phyloP scores from a whole-genome alignment of 805 yeast species.

The Wickerhamiella australiensis region DNA sequence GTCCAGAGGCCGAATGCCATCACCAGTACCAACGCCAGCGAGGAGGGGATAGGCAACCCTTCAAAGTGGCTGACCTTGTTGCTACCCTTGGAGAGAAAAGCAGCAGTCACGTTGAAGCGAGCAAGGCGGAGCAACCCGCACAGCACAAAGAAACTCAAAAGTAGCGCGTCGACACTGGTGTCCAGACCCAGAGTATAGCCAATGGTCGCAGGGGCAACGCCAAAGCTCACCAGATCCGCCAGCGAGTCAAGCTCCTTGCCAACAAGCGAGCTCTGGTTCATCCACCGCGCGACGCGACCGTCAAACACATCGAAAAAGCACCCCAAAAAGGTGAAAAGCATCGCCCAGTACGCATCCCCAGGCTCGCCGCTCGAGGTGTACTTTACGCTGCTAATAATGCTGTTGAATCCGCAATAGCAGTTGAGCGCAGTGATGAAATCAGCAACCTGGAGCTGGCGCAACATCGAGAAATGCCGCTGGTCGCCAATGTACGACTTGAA shows the following conservation, averaged over 20 bases:
- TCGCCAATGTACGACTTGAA: slow-evolving; percentile 72
- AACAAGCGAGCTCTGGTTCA: slow-evolving; percentile 83
- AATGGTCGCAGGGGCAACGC: slow-evolving; percentile 88
- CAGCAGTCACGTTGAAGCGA: slow-evolving; percentile 87
- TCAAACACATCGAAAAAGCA: slow-evolving; percentile 92
- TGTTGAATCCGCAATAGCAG: slow-evolving; percentile 87
- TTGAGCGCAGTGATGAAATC: slow-evolving; percentile 90
- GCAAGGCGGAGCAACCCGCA: slow-evolving; percentile 93
- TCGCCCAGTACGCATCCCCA: slow-evolving; percentile 64
- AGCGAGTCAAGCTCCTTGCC: slow-evolving; percentile 96
- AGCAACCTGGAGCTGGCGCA: slow-evolving; percentile 71
- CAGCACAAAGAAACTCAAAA: slow-evolving; percentile 72
- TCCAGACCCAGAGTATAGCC: slow-evolving; percentile 88
- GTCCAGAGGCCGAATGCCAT: slow-evolving; percentile 59
- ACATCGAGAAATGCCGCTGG: slow-evolving; percentile 71
- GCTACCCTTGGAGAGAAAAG: slow-evolving; percentile 90
- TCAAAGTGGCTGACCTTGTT: slow-evolving; percentile 69
- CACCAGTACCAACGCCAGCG: slow-evolving; percentile 56
- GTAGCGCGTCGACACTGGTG: slow-evolving; percentile 64
- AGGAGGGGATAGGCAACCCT: slow-evolving; percentile 92
- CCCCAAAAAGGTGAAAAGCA: slow-evolving; percentile 79
- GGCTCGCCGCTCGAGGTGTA: slow-evolving; percentile 58
- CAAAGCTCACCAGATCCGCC: slow-evolving; percentile 89
- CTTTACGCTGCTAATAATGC: slow-evolving; percentile 74
- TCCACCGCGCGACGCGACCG: slow-evolving; percentile 90